Conservation (phyloP, 2,329 filamentous ascomycete species). For the Dactylellina sp. region DNA sequence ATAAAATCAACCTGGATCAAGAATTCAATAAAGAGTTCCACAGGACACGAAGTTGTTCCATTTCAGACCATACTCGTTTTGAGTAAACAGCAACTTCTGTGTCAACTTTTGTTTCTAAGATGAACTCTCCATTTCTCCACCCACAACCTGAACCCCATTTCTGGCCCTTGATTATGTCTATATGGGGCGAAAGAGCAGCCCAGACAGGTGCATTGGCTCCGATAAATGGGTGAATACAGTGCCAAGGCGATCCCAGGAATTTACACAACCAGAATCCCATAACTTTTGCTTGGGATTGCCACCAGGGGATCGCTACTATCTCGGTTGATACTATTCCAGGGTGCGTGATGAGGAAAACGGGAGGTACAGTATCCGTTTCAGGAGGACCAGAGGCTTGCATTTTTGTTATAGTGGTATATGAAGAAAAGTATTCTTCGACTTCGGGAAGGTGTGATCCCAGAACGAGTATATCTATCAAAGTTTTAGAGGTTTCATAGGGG, state of each 20-base stretch:
- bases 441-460: slow-evolving; percentile 78
- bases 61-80: slow-evolving; percentile 75
- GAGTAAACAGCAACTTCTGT: slow-evolving; percentile 73
- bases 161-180: slow-evolving; percentile 69
- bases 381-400: slow-evolving; percentile 68
- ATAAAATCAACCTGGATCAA: slow-evolving; percentile 2
- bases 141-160: slow-evolving; percentile 87
- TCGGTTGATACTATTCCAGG: slow-evolving; percentile 87
- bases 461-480: slow-evolving; percentile 84
- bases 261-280: slow-evolving; percentile 77
- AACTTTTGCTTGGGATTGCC: slow-evolving; percentile 78
- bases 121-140: slow-evolving; percentile 70
- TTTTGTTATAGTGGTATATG: slow-evolving; percentile 17
- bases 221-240: slow-evolving; percentile 78
- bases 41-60: slow-evolving; percentile 76
- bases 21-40: slow-evolving; percentile 71
- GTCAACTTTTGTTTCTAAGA: slow-evolving; percentile 83
- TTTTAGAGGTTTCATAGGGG: slow-evolving; percentile 88
- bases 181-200: slow-evolving; percentile 76
- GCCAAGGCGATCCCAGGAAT: slow-evolving; percentile 88
- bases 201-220: slow-evolving; percentile 82
- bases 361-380: slow-evolving; percentile 73
- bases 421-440: slow-evolving; percentile 67
- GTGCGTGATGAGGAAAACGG: slow-evolving; percentile 69
- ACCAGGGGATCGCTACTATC: slow-evolving; percentile 78